A percentile compares a stretch with the other conserved stretches of the same genome.
phyloP scores from a whole-genome alignment of 331 rosid species.

The Pyrus hybrid region DNA sequence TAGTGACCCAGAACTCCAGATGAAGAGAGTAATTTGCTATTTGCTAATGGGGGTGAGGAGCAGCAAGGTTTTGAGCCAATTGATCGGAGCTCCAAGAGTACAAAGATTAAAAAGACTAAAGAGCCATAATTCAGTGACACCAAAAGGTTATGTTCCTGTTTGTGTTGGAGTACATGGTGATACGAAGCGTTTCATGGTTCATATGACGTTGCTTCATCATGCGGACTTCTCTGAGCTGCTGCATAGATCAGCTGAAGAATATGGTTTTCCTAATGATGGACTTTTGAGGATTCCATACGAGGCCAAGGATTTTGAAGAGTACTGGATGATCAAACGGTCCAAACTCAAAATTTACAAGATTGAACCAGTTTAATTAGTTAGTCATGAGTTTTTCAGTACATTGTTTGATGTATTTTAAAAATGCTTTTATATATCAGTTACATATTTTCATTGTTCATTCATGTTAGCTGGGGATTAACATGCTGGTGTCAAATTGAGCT shows the following conservation, averaged over 20 bases:
- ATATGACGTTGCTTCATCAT: conserved; percentile 12
- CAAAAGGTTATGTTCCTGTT: conserved; percentile 40
- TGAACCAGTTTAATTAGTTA: background rate
- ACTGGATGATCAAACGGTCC: conserved; percentile 22
- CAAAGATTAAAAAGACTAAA: background rate
- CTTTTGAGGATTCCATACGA: conserved; percentile 40
- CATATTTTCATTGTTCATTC: background rate
- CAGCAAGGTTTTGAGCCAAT: conserved; percentile 22
- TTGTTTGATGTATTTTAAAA: background rate
- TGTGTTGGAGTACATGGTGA: conserved; percentile 38
- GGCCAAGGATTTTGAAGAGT: conserved; percentile 40
- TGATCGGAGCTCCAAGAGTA: conserved; percentile 5
- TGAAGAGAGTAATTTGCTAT: background rate
- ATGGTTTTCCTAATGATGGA: conserved; percentile 39
- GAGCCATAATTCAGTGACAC: conserved; percentile 1
- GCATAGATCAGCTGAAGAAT: conserved; percentile 27
- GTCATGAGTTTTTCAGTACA: background rate
- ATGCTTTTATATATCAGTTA: background rate
- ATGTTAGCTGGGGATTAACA: background rate
- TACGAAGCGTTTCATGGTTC: conserved; percentile 28
- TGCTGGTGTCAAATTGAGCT: background rate
- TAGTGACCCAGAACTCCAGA: background rate
- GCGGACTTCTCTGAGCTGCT: conserved; percentile 36
- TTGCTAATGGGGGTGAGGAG: conserved; percentile 28
- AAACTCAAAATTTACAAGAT: conserved; percentile 21